Conservation (phyloP, 1,139 yeast genomes). For the Yamadazyma epiphylla region DNA sequence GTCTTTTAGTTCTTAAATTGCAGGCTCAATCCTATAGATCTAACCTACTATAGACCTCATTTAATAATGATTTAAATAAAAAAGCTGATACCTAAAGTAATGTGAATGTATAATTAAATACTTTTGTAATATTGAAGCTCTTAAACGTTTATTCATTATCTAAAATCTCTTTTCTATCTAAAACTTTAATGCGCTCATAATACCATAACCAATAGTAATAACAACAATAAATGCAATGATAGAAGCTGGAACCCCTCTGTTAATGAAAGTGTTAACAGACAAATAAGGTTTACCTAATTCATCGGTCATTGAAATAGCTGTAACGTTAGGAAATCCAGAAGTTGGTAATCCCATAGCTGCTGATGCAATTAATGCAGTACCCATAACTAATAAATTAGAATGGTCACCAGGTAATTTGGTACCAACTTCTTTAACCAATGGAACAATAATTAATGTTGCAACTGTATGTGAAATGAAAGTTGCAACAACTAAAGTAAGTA, state of each 20-base stretch:
- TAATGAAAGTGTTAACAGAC: constrained; percentile 77
- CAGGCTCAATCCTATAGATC: no score
- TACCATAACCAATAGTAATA: constrained; percentile 73
- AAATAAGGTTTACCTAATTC: constrained; percentile 85
- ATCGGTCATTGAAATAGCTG: constrained; percentile 89
- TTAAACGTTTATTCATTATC: no score
- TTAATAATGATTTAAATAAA: no score
- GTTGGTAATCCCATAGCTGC: constrained; percentile 97
- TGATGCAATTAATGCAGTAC: constrained; percentile 79
- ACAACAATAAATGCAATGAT: constrained; percentile 61
- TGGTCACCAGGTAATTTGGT: constrained; percentile 66
- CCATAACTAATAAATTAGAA: constrained; percentile 74
- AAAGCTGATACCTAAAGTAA: no score
- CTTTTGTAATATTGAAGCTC: no score
- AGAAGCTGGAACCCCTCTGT: constrained; percentile 86
- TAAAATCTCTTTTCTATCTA: constrained; percentile 19
- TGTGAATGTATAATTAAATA: neutral
- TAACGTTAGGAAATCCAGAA: constrained; percentile 94
- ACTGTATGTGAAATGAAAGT: constrained; percentile 95
- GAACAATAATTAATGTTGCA: constrained; percentile 87
- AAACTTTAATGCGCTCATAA: constrained; percentile 58
- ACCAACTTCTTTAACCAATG: constrained; percentile 86
- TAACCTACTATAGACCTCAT: no score
- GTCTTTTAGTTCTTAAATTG: no score
- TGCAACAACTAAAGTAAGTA: constrained; percentile 75